Evolutionary conservation across 2,329 filamentous ascomycete species (phyloP), one percentile per base, ranked within the genome.

Genomic region (Pseudocercospora eumusae): DNA sequence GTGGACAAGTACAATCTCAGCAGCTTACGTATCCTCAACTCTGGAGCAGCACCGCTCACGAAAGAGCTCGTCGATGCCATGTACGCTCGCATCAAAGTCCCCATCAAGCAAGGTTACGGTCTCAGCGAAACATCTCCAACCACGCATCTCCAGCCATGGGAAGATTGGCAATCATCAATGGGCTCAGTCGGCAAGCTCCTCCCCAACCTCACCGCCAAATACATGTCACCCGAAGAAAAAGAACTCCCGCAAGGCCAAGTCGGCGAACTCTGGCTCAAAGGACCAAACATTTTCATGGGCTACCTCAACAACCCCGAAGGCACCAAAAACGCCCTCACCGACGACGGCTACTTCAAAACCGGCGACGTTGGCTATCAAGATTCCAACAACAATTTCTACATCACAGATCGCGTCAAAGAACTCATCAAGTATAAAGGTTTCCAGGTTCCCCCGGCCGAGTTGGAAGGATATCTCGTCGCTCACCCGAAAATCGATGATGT

Each of bases 21-120:
- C 15, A 87, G 84, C 4, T 73, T 98, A 23, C 88, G 90, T 50
- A 93, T 93, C 85, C 81, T 96, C 81, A 95, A 92, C 77, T 93
- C 86, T 0, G 93, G 91, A 23, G 93, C 93, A 0, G 93, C 93
- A 0, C 93, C 93, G 0, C 80, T 97, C 44, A 93, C 91, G 0
- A 80, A 82, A 31, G 92, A 96, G 65, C 83, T 98, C 1, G 89
- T 93, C 0, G 86, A 92, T 59, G 84, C 86, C 8, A 85, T 95
- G 2, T 90, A 91, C 80, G 77, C 84, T 20, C 86, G 92, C 7
- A 85, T 95, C 62, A 86, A 86, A 56, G 82, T 96, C 20, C 88
- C 88, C 1, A 86, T 96, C 64, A 97, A 96, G 81, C 93, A 98
- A 77, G 93, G 91, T 18, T 98, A 96, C 73, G 93, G 93, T 0